Evolutionary conservation across 2,329 filamentous ascomycete genomes (phyloP).

Genomic region (Penicillium sp.): DNA sequence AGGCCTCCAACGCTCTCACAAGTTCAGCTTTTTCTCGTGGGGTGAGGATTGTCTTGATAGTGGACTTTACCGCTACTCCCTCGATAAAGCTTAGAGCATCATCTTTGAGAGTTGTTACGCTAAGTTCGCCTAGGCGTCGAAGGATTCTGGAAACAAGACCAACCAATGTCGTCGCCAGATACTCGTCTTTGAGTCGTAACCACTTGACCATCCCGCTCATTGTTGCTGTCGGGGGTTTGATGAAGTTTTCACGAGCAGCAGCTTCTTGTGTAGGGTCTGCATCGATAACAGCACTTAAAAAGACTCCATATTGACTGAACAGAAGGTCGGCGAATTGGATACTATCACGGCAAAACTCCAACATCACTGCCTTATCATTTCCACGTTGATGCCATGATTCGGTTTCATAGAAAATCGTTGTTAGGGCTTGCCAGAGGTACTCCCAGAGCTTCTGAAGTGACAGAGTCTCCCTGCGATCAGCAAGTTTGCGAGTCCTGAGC

Average conservation of each 20-base stretch:
- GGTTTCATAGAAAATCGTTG: conserved; percentile 79
- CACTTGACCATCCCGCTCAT: conserved; percentile 78
- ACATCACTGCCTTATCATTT: conserved; percentile 78
- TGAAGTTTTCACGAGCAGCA: conserved; percentile 57
- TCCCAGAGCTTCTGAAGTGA: conserved; percentile 81
- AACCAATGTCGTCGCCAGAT: conserved; percentile 81
- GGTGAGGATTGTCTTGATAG: conserved; percentile 77
- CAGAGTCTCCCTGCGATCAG: conserved; percentile 63
- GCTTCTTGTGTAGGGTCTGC: conserved; percentile 46
- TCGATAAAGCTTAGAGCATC: conserved; percentile 68
- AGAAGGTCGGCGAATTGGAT: conserved; percentile 91
- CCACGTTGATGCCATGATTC: conserved; percentile 76
- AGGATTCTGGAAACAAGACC: conserved; percentile 84
- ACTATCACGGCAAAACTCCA: conserved; percentile 89
- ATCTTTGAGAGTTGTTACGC: conserved; percentile 68
- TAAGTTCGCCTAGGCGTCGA: conserved; percentile 75
- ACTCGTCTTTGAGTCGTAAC: conserved; percentile 87
- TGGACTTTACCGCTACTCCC: conserved; percentile 57
- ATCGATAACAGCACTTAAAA: conserved; percentile 70
- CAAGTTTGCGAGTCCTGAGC: conserved; percentile 62
- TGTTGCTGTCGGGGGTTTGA: conserved; percentile 68
- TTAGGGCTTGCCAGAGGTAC: conserved; percentile 79
- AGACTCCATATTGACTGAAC: conserved; percentile 82
- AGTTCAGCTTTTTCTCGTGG: conserved; percentile 85
- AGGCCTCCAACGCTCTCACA: conserved; percentile 62